These are phyloP conservation scores for Dissophora ornata DNA, from an alignment of 192 early-diverging fungal species.

Conservation along the genomic window DNA sequence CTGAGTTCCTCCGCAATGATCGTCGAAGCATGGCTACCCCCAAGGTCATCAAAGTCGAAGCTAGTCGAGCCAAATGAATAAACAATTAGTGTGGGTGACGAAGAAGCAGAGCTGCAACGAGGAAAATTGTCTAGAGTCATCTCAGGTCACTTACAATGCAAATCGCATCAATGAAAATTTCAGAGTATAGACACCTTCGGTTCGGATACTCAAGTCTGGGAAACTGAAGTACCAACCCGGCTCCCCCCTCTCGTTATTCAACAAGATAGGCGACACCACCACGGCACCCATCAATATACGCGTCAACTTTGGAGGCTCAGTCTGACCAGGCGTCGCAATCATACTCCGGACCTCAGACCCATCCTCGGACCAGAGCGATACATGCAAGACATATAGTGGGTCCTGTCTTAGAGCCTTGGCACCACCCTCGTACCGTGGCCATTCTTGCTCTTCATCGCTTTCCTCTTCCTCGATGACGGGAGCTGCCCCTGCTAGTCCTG, in stretches of 20 bases:
- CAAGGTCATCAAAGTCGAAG: constrained; percentile 15
- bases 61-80: not conserved
- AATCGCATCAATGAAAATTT: constrained; percentile 78
- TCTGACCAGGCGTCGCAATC: constrained; percentile 57
- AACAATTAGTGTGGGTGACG: not conserved
- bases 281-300: constrained; percentile 71
- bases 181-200: constrained; percentile 76
- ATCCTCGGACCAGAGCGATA: constrained; percentile 71
- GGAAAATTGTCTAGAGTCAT: not conserved
- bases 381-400: constrained; percentile 71
- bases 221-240: constrained; percentile 82
- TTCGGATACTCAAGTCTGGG: constrained; percentile 79
- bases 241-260: constrained; percentile 66
- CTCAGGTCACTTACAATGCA: constrained; percentile 56
- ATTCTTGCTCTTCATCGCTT: constrained; percentile 5
- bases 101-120: no score
- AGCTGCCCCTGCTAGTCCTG: no score
- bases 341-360: constrained; percentile 67
- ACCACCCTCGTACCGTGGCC: constrained; percentile 16
- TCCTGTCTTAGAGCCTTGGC: constrained; percentile 48
- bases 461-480: not conserved
- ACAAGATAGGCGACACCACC: constrained; percentile 66
- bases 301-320: constrained; percentile 62
- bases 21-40: constrained; percentile 57
- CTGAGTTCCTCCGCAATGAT: constrained; percentile 67